A percentile compares a stretch with the other conserved stretches of the same genome.
Evolutionary conservation across 1,284 basidiomycete species (phyloP).

Genomic region (Vanrija pseudolonga): DNA sequence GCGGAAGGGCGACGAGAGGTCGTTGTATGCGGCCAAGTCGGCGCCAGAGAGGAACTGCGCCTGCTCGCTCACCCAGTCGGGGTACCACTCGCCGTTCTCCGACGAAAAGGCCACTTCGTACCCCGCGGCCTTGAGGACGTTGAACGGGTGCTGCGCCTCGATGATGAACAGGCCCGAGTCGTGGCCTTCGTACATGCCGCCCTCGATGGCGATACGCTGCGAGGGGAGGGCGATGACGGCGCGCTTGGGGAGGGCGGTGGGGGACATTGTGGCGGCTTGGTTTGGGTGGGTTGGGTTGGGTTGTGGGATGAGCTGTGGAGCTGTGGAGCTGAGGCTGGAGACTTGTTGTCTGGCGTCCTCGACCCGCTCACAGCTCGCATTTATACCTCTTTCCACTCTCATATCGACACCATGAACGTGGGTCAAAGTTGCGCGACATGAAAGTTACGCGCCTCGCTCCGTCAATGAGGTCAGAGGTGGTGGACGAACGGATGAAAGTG

Average conservation of each 20-base stretch:
- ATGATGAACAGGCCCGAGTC: conserved; percentile 25
- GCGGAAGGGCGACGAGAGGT: conserved; percentile 14
- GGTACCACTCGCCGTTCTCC: conserved; percentile 16
- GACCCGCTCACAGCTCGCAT: too few species aligned
- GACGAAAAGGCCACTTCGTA: conserved; percentile 21
- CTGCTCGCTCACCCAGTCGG: conserved; percentile 13
- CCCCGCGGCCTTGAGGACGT: conserved; percentile 16
- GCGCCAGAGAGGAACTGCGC: conserved; percentile 4
- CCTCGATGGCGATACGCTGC: conserved; percentile 8
- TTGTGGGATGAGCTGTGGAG: too few species aligned
- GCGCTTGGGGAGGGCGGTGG: conserved; percentile 7
- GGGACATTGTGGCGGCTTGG: conserved; percentile 10
- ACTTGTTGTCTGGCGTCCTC: too few species aligned
- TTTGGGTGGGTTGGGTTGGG: too few species aligned
- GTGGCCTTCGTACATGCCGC: conserved; percentile 9
- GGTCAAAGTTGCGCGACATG: too few species aligned
- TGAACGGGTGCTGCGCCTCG: conserved; percentile 22
- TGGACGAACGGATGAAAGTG: too few species aligned
- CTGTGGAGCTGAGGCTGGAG: too few species aligned
- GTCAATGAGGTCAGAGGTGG: too few species aligned
- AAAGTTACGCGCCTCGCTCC: too few species aligned
- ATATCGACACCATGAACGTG: too few species aligned
- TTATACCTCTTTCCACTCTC: too few species aligned
- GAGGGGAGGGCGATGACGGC: conserved; percentile 21
- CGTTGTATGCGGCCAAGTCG: conserved; percentile 9